A percentile compares a stretch with the other conserved stretches of the same genome.
Conservation (phyloP, 345 rosid genomes). For the Linum lewisii region DNA sequence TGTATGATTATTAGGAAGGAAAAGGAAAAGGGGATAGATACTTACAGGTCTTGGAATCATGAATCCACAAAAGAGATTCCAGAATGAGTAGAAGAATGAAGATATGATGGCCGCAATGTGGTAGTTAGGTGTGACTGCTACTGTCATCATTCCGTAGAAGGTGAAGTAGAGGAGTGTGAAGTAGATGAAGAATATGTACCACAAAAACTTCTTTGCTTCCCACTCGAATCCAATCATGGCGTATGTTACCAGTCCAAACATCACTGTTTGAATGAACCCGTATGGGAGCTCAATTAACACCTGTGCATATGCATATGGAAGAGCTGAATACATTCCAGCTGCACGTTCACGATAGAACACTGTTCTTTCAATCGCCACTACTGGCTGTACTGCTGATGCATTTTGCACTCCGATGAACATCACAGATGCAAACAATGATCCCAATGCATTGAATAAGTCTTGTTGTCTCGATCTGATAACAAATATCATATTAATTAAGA, state of each 20-base stretch:
- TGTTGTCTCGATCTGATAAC: not conserved
- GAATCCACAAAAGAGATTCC: not conserved
- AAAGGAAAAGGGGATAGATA: not conserved
- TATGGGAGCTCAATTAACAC: not conserved
- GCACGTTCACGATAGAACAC: slow-evolving; percentile 3
- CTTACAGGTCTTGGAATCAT: slow-evolving; percentile 1
- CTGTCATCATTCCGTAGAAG: slow-evolving; percentile 1
- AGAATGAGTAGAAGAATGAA: not conserved
- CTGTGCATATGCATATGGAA: not conserved
- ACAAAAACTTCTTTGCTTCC: not conserved
- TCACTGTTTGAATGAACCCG: not conserved
- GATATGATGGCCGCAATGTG: not conserved
- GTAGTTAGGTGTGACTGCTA: not conserved
- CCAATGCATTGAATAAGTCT: not conserved
- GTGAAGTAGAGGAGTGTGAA: slow-evolving; percentile 1
- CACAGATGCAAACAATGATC: not conserved
- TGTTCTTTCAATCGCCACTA: not conserved
- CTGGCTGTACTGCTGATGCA: not conserved
- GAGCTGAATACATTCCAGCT: not conserved
- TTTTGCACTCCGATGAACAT: not conserved
- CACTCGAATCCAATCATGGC: slow-evolving; percentile 1
- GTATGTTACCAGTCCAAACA: not conserved
- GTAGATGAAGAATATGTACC: slow-evolving; percentile 4
- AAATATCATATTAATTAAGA: not conserved
- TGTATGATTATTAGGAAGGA: not conserved